These are phyloP conservation scores for Triadica sebifera DNA, from an alignment of 345 rosid genomes.

Conservation along the genomic window DNA sequence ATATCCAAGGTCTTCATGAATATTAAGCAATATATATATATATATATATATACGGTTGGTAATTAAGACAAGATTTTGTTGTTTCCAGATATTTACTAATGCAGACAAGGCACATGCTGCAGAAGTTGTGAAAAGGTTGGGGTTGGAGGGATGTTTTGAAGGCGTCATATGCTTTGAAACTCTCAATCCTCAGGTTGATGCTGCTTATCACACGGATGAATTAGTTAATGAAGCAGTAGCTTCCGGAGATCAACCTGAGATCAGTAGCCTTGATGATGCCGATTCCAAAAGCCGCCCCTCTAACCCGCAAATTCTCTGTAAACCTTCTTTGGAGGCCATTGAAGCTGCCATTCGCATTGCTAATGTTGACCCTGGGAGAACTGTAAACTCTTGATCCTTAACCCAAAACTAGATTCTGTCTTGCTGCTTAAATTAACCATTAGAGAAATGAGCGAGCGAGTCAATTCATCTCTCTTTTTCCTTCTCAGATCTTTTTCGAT, in stretches of 20 bases:
- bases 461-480: not conserved
- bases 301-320: constrained; percentile 49
- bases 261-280: constrained; percentile 2
- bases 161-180: constrained; percentile 36
- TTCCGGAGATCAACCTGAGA: constrained; percentile 12
- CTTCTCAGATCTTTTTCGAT: constrained; percentile 22
- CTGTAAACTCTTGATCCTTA: constrained; percentile 37
- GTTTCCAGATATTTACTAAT: constrained; percentile 33
- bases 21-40: no score
- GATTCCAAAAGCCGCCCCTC: constrained; percentile 8
- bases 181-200: constrained; percentile 30
- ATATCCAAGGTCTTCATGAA: no score
- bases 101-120: constrained; percentile 30
- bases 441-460: not conserved
- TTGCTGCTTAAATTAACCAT: not conserved
- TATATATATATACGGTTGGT: no score
- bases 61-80: constrained; percentile 2
- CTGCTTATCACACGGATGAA: constrained; percentile 23
- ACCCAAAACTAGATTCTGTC: not conserved
- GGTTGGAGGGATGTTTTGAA: constrained; percentile 33
- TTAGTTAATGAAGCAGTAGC: constrained; percentile 18
- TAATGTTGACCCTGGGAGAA: constrained; percentile 61
- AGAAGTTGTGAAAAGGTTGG: constrained; percentile 26
- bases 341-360: constrained; percentile 65
- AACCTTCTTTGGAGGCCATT: constrained; percentile 64